Evolutionary conservation across 2,329 filamentous ascomycete species (phyloP).

Genomic region (Diaporthe australafricana): DNA sequence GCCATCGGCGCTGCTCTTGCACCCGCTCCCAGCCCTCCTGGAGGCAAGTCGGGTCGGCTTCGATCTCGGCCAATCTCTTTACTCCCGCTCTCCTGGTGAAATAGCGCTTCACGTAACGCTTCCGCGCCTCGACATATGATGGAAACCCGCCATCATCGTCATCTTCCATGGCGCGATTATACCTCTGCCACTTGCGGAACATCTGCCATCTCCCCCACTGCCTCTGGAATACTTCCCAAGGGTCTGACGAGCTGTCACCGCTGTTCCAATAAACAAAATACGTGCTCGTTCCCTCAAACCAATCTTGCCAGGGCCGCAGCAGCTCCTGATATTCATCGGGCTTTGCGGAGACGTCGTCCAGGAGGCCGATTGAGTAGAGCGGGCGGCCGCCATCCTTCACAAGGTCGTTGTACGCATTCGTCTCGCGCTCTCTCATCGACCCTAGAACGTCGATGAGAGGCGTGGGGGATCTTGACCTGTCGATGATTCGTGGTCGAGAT

Average conservation of each 20-base stretch:
- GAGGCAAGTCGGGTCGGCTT: too few species aligned
- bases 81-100: too few species aligned
- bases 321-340: conserved; percentile 43
- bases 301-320: conserved; percentile 43
- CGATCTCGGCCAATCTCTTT: too few species aligned
- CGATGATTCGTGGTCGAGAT: too few species aligned
- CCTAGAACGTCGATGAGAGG: too few species aligned
- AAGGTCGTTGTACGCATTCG: conserved; percentile 44
- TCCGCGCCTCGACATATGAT: conserved; percentile 30
- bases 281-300: neutral
- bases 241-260: too few species aligned
- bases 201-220: conserved; percentile 45
- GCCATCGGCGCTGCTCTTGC: too few species aligned
- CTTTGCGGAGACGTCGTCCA: conserved; percentile 42
- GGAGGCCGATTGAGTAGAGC: conserved; percentile 43
- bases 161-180: conserved; percentile 41
- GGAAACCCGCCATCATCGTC: conserved; percentile 38
- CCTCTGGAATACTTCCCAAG: conserved; percentile 41
- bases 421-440: conserved; percentile 35
- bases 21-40: too few species aligned
- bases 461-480: too few species aligned
- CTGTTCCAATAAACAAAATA: neutral
- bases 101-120: conserved; percentile 8
- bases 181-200: conserved; percentile 48
- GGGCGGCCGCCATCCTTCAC: conserved; percentile 48